phyloP scores from a whole-genome alignment of 2,329 filamentous ascomycete genomes.

The Aspergillus flavus region DNA sequence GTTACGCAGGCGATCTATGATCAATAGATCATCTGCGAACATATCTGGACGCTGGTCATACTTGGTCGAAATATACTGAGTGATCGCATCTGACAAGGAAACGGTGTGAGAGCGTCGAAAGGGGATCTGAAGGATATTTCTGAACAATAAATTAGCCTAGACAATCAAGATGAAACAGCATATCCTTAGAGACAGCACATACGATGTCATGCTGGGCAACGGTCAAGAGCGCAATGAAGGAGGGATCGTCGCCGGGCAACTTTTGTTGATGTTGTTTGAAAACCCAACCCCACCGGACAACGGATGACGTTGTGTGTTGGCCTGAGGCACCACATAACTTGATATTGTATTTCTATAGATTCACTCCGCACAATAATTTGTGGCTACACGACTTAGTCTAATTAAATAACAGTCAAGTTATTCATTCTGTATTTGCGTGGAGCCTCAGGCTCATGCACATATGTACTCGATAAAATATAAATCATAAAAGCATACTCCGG shows the following conservation, averaged over 20 bases:
- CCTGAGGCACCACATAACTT: slow-evolving; percentile 26
- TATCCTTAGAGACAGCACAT: slow-evolving; percentile 18
- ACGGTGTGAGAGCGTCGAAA: slow-evolving; percentile 84
- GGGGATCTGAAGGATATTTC: slow-evolving; percentile 69
- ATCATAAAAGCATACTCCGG: slow-evolving; percentile 11
- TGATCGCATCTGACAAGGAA: slow-evolving; percentile 78
- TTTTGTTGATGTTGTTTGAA: slow-evolving; percentile 34
- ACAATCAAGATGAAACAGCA: background rate
- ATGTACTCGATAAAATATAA: slow-evolving; percentile 22
- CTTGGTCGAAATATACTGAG: slow-evolving; percentile 94
- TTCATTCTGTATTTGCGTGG: slow-evolving; percentile 28
- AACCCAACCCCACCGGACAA: slow-evolving; percentile 34
- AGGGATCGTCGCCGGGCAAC: slow-evolving; percentile 11
- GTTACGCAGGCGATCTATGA: slow-evolving; percentile 78
- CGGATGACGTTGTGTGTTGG: slow-evolving; percentile 33
- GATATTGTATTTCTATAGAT: background rate
- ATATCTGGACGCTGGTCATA: slow-evolving; percentile 99
- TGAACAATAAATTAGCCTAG: slow-evolving; percentile 20
- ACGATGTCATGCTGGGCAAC: slow-evolving; percentile 38
- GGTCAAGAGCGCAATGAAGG: slow-evolving; percentile 16
- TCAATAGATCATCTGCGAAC: slow-evolving; percentile 85
- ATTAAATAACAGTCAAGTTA: background rate
- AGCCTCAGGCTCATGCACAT: slow-evolving; percentile 24
- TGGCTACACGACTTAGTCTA: background rate
- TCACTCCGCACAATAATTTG: background rate